Evolutionary conservation across 345 rosid species (phyloP).

Genomic region (Populus ilicifolia): DNA sequence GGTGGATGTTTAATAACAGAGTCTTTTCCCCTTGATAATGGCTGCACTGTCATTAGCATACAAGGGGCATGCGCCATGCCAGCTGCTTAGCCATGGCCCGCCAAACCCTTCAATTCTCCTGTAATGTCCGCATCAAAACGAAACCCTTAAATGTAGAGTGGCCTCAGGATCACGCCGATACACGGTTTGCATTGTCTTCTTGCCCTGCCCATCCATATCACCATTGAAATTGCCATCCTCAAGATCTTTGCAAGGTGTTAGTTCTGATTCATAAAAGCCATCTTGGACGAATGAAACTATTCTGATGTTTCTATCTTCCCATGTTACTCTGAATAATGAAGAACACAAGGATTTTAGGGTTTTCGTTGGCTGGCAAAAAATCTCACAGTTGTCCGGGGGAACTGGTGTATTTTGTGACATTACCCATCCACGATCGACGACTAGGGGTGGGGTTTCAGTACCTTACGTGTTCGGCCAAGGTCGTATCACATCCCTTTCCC

Average conservation of each 20-base stretch:
- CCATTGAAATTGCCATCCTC: neutral
- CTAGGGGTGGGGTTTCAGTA: neutral
- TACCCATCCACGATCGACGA: neutral
- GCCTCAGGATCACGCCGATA: neutral
- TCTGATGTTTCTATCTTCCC: neutral
- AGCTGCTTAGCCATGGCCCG: neutral
- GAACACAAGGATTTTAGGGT: no score
- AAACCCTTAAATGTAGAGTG: neutral
- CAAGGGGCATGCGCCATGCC: neutral
- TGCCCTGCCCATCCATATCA: neutral
- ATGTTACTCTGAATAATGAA: neutral
- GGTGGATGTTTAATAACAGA: no score
- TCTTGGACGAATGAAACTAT: neutral
- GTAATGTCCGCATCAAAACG: constrained; percentile 2
- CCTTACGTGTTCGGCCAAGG: neutral
- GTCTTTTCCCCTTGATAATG: neutral
- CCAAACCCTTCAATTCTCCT: neutral
- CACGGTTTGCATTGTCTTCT: neutral
- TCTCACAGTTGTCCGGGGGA: neutral
- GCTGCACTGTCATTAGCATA: neutral
- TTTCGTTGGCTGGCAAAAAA: neutral
- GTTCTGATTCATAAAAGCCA: neutral
- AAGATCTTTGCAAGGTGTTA: neutral
- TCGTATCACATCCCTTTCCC: neutral
- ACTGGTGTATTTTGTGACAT: neutral